These are phyloP conservation scores for Dovyalis caffra DNA, from an alignment of 345 rosid species.

Conservation along the genomic window DNA sequence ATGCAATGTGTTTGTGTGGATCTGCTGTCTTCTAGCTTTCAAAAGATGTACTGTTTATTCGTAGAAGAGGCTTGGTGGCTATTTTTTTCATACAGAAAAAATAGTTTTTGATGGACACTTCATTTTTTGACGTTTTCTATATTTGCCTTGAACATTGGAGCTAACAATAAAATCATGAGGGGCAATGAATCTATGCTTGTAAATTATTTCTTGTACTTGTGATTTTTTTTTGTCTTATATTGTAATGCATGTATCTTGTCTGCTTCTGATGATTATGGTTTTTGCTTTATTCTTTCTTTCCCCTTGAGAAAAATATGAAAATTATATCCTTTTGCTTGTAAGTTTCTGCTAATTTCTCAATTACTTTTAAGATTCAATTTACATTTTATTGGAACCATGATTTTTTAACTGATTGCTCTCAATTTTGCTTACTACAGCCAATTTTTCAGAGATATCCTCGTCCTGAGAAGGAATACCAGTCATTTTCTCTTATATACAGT, in stretches of 20 bases:
- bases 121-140: background rate
- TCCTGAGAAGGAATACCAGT: conserved; percentile 35
- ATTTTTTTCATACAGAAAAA: background rate
- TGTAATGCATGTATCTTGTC: background rate
- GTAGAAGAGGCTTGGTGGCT: background rate
- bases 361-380: background rate
- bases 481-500: conserved; percentile 30
- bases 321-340: background rate
- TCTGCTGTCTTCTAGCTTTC: background rate
- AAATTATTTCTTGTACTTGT: background rate
- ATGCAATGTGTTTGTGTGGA: background rate
- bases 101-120: background rate
- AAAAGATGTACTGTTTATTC: background rate
- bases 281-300: background rate
- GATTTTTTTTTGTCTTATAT: background rate
- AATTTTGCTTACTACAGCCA: conserved; percentile 23
- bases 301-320: conserved; percentile 1
- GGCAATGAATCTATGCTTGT: conserved; percentile 5
- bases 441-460: conserved; percentile 34
- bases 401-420: background rate
- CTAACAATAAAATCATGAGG: background rate
- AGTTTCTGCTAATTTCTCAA: background rate
- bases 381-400: background rate
- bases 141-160: conserved; percentile 1
- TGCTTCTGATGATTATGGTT: conserved; percentile 5